Percentiles rank a stretch among this genome's conserved stretches.
phyloP scores from a whole-genome alignment of 805 yeast genomes.

The Candida boidinii region DNA sequence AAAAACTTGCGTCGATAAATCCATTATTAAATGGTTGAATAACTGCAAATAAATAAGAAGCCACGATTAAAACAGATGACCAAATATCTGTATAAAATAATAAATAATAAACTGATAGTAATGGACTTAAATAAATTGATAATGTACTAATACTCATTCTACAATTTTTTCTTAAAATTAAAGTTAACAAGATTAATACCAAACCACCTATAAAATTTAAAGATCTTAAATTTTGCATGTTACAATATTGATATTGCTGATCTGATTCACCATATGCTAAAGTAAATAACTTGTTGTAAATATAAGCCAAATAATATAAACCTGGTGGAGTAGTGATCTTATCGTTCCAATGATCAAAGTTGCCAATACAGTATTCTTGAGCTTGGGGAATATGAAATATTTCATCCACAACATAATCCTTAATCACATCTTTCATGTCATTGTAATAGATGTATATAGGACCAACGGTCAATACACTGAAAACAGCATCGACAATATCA shows the following conservation, averaged over 20 bases:
- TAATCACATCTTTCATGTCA: slow-evolving; percentile 13
- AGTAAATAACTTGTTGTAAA: slow-evolving; percentile 31
- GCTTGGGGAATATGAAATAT: slow-evolving; percentile 81
- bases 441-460: slow-evolving; percentile 12
- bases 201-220: slow-evolving; percentile 64
- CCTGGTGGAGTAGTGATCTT: slow-evolving; percentile 98
- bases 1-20: slow-evolving; percentile 19
- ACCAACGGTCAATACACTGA: slow-evolving; percentile 8
- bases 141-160: slow-evolving; percentile 8
- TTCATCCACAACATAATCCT: slow-evolving; percentile 76
- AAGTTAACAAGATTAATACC: slow-evolving; percentile 23
- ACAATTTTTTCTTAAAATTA: slow-evolving; percentile 7
- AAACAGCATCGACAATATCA: too few species aligned
- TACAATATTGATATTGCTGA: slow-evolving; percentile 23
- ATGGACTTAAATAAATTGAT: slow-evolving; percentile 50
- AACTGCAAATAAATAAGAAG: slow-evolving; percentile 41
- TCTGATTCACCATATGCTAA: slow-evolving; percentile 22
- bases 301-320: slow-evolving; percentile 44
- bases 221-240: slow-evolving; percentile 35
- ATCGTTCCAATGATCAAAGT: slow-evolving; percentile 67
- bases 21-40: slow-evolving; percentile 13
- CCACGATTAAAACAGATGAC: slow-evolving; percentile 66
- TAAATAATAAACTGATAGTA: slow-evolving; percentile 63
- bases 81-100: slow-evolving; percentile 91
- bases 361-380: slow-evolving; percentile 49